Percentiles rank a stretch among this genome's conserved stretches.
These are phyloP conservation scores for Paraconiothyrium sp. DNA, from an alignment of 2,329 filamentous ascomycete species.

Conservation along the genomic window DNA sequence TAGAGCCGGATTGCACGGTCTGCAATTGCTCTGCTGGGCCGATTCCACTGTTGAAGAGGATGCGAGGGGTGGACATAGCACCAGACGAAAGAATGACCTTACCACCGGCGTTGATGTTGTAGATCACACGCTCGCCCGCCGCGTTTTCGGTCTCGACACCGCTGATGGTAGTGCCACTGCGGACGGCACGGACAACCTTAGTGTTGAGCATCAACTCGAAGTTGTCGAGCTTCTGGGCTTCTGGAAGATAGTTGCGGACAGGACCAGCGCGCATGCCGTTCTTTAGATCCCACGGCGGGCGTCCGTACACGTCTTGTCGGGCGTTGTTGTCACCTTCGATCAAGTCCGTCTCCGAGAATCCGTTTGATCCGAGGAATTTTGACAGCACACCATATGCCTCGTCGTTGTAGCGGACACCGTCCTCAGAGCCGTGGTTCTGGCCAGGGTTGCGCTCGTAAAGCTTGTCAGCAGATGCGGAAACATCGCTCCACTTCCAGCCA, in stretches of 20 bases:
- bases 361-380: conserved; percentile 65
- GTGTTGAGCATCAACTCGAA: conserved; percentile 74
- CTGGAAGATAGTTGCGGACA: conserved; percentile 74
- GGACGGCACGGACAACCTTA: conserved; percentile 70
- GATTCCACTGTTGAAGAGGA: conserved; percentile 74
- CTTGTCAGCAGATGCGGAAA: conserved; percentile 67
- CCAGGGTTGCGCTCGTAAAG: conserved; percentile 77
- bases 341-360: conserved; percentile 72
- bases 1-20: conserved; percentile 53
- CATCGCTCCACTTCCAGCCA: conserved; percentile 74
- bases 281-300: conserved; percentile 72
- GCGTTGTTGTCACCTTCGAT: conserved; percentile 64
- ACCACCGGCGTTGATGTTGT: conserved; percentile 67
- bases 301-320: conserved; percentile 69
- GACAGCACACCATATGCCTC: conserved; percentile 71
- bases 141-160: conserved; percentile 67
- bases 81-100: conserved; percentile 74
- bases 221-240: conserved; percentile 67
- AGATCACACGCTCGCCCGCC: conserved; percentile 54
- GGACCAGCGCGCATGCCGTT: conserved; percentile 74
- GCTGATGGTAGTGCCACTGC: conserved; percentile 67
- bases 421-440: conserved; percentile 70
- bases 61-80: conserved; percentile 72
- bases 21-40: conserved; percentile 64
- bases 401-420: conserved; percentile 71